These are phyloP conservation scores for Huiozyma sinensis DNA, from an alignment of 805 yeast genomes.

Conservation along the genomic window DNA sequence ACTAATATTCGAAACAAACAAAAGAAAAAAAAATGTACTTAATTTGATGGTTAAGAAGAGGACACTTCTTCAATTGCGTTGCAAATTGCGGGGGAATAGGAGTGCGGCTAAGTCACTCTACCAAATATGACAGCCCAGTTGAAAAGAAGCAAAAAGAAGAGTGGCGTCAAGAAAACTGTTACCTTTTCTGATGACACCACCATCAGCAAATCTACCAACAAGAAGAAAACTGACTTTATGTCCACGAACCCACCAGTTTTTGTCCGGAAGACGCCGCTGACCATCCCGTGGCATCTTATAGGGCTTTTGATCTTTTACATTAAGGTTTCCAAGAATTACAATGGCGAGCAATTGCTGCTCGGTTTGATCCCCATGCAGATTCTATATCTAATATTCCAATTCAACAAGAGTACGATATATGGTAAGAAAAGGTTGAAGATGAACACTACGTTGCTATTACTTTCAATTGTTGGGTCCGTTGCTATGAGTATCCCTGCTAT, in stretches of 20 bases:
- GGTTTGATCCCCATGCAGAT: constrained; percentile 28
- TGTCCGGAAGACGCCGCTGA: constrained; percentile 20
- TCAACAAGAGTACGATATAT: constrained; percentile 26
- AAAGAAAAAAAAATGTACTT: no score
- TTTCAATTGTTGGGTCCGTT: constrained; percentile 17
- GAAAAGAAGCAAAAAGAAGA: constrained; percentile 17
- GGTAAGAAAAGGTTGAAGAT: constrained; percentile 26
- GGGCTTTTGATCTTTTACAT: constrained; percentile 28
- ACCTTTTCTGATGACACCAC: constrained; percentile 29
- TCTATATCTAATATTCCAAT: constrained; percentile 27
- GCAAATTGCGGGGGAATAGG: no score
- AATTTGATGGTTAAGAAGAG: no score
- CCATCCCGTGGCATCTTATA: constrained; percentile 26
- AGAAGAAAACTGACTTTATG: constrained; percentile 10
- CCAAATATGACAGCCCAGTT: constrained; percentile 3
- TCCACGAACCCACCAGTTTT: constrained; percentile 26
- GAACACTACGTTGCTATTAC: constrained; percentile 15
- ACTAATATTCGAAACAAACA: no score
- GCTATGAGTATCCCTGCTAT: constrained; percentile 19
- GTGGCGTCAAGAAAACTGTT: constrained; percentile 19
- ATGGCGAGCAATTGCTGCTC: constrained; percentile 18
- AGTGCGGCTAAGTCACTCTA: no score
- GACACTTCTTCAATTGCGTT: no score
- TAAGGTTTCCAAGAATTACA: constrained; percentile 18
- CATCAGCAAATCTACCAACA: constrained; percentile 13